Base-by-base conservation (phyloP, 805 yeast genomes). In the Metschnikowia drakensbergensis region DNA sequence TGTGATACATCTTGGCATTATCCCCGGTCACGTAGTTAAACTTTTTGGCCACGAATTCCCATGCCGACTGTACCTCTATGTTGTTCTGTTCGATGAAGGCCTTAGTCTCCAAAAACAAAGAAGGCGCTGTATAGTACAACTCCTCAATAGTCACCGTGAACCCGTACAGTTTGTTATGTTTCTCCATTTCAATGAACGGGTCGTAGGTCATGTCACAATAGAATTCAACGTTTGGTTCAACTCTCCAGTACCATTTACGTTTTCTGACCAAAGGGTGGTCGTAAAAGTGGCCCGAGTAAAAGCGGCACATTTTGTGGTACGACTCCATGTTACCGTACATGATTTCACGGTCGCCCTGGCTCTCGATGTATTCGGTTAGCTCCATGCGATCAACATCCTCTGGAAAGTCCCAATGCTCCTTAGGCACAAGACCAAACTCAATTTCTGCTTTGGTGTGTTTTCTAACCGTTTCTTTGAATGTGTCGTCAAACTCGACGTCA, bases 221-320 rank as follows among this genome's bases (percentile, higher is more conserved):
- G 62, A 88, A 89, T 55, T 87, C 84, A 36, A 92, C 94, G 54
- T 86, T 86, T 3, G 98, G 98, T 65, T 94, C 99, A 9, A 94
- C 89, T 48, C 98, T 76, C 97, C 97, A 91, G 68, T 90, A 92
- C 95, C 96, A 92, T 52, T 90, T 89, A 48, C 82, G 76, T 51
- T 81, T 76, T 44, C 67, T 66, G 37, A 92, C 84, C 53, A 88
- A 62, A 5, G 86, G 86, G 64, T 92, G 97, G 51, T 83, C 80
- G 68, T 80, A 88, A 61, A 92, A 92, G 49, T 75, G 74, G 1
- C 96, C 96, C 0, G 95, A 82, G 62, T 87, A 57, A 47, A 57
- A 57, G 2, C 60, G 59, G 64, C 98, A 92, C 98, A 92, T 92
- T 61, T 86, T 85, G 65, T 92, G 97, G 62, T 92, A 94, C 5